Percentiles rank a stretch among this genome's conserved stretches.
These are phyloP conservation scores for Datura wrightii DNA, from an alignment of 257 asterid species.

Conservation along the genomic window DNA sequence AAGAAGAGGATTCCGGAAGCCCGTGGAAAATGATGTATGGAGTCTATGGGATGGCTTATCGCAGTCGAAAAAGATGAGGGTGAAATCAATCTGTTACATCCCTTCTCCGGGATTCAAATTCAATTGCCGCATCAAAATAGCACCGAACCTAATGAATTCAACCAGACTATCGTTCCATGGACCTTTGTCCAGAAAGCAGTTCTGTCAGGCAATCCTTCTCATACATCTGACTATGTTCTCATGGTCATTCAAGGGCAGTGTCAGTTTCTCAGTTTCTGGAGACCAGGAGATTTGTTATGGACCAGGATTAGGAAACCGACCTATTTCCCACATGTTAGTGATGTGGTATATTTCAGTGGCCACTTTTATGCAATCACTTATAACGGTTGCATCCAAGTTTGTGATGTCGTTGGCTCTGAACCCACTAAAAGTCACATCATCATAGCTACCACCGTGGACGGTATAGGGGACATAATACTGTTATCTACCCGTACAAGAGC, in stretches of 20 bases:
- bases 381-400: background rate
- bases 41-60: conserved; percentile 22
- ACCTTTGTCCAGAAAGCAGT: background rate
- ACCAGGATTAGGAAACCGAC: background rate
- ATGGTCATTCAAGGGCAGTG: background rate
- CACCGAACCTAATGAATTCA: background rate
- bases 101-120: background rate
- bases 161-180: background rate
- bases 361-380: background rate
- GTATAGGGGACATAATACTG: background rate
- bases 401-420: background rate
- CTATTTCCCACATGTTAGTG: background rate
- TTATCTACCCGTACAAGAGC: background rate
- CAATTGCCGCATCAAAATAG: conserved; percentile 2
- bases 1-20: background rate
- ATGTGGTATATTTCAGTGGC: background rate
- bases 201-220: conserved; percentile 16
- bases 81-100: conserved; percentile 26
- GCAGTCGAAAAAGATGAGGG: conserved; percentile 2
- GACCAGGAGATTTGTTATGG: conserved; percentile 24
- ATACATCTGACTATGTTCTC: background rate
- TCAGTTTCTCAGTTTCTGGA: background rate
- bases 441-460: background rate
- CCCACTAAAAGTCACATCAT: no score
- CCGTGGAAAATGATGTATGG: background rate